Base-by-base conservation (phyloP, 1,284 basidiomycete species). In the Pyrrhoderma lamaoense region DNA sequence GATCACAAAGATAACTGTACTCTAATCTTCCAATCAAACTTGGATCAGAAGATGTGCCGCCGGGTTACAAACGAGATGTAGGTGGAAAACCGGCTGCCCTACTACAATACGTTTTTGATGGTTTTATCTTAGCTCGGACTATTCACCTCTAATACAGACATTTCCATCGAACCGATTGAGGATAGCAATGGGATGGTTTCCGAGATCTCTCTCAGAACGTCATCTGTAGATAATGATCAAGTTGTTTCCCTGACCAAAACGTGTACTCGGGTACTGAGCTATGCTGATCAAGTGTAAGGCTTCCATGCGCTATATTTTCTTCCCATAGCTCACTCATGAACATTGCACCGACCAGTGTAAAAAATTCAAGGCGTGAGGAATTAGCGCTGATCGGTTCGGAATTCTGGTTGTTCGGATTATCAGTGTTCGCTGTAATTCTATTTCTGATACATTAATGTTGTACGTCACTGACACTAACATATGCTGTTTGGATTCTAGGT, bases 391-490 rank as follows among this genome's bases (percentile, higher is more conserved):
- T 80, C 14, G 64, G 69, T 14, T 64, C 77, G 3, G 79, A 81
- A 55, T 74, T 81, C 59, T 82, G 79, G 79, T 67, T 81, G 2
- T 67, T 81, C 22, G 70, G 67, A 0, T 69, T 82, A n/a, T 78
- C 78, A 1, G 57, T 75, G 14, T 66, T 75, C 44, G 76, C 74
- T 2, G 64, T 54, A 36, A 42, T 42, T 37, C 1, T 16, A 2
- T 13, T 42, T 16, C 16, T 35, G 19, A 16, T 42, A 5, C 3
- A 21, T 43, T 13, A 13, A 25, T 22, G 18, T 27, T 34, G 22
- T 13, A 13, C 23, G n/a, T 11, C 21, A n/a, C 16, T 16, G 31
- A 21, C 31, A 23, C 13, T 47, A 8, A 37, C 31, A 35, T n/a
- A 16, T 14, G 22, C 18, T 23, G 13, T 37, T 16, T 3, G 2